Evolutionary conservation across 1,139 yeast species (phyloP), one percentile per base, ranked within the genome.

Genomic region (Yueomyces sp.): DNA sequence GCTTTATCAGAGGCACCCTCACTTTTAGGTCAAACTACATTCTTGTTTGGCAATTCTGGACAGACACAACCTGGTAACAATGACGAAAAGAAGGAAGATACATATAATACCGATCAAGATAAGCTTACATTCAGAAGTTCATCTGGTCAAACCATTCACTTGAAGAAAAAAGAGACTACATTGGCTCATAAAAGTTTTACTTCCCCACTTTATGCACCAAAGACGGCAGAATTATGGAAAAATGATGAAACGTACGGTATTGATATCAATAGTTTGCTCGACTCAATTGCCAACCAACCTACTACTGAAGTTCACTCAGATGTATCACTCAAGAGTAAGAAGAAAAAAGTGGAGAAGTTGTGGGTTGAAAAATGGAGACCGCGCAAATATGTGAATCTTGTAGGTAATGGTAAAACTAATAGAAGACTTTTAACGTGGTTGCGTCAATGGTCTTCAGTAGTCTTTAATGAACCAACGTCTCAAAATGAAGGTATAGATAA

Each of bases 351-450:
- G 8, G 35, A 50, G 4, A 43, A 48, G 11, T 57, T 80, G 6
- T 80, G 85, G 85, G 75, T 86, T 0, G 97, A 91, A 54, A 86
- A 85, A 61, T 89, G 89, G 70, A 68, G 91, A 41, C 96, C 98
- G 0, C 64, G 62, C 28, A 67, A 65, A 38, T 89, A 84, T 64
- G 55, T 86, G 55, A 96, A 76, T 60, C 75, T 67, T 63, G 77
- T 67, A 1, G 97, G 97, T 0, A 86, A 89, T 52, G 97, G 91
- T 55, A 70, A 72, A 46, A 78, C 78, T 12, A 89, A 86, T 56
- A 67, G 96, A 42, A 62, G 65, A 35, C 71, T 89, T 27, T 65
- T 89, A 43, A 74, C 74, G 44, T 91, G 97, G 97, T 60, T 91
- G 35, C 73, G 76, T 48, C 78, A 78, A 46, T 91, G 97, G 97